phyloP scores from a whole-genome alignment of 2,329 filamentous ascomycete genomes.

The Fragosphaeria purpurea region DNA sequence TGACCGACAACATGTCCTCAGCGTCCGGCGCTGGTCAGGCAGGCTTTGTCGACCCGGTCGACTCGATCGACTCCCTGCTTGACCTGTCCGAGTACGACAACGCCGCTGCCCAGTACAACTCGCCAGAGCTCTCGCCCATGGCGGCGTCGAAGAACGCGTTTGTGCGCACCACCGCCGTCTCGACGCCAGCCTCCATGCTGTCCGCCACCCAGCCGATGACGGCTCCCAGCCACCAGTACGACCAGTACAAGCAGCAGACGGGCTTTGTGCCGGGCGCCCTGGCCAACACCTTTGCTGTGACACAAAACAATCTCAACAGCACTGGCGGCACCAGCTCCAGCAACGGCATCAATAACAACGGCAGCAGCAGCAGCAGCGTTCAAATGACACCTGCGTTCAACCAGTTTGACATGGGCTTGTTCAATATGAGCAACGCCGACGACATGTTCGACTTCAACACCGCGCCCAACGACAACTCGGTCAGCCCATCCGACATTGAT shows the following conservation, averaged over 20 bases:
- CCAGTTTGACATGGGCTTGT: constrained; percentile 36
- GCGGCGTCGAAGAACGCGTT: constrained; percentile 43
- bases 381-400: constrained; percentile 24
- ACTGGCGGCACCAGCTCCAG: constrained; percentile 32
- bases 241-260: constrained; percentile 90
- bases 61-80: constrained; percentile 47
- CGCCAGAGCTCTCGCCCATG: constrained; percentile 47
- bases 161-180: constrained; percentile 26
- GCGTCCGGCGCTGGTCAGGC: constrained; percentile 21
- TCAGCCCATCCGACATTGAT: constrained; percentile 56
- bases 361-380: too few relatives aligned
- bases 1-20: constrained; percentile 17
- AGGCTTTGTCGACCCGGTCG: constrained; percentile 34
- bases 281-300: constrained; percentile 69
- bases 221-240: constrained; percentile 89
- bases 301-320: constrained; percentile 33
- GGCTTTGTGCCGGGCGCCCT: constrained; percentile 79
- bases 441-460: constrained; percentile 66
- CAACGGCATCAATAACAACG: constrained; percentile 22
- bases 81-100: constrained; percentile 55
- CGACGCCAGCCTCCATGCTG: constrained; percentile 44
- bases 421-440: constrained; percentile 47
- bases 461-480: constrained; percentile 48
- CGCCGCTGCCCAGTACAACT: constrained; percentile 43
- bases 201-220: constrained; percentile 50